Percentiles rank a stretch among this genome's conserved stretches.
These are phyloP conservation scores for Simplicillium aogashimaense DNA, from an alignment of 2,329 filamentous ascomycete genomes.

Conservation along the genomic window DNA sequence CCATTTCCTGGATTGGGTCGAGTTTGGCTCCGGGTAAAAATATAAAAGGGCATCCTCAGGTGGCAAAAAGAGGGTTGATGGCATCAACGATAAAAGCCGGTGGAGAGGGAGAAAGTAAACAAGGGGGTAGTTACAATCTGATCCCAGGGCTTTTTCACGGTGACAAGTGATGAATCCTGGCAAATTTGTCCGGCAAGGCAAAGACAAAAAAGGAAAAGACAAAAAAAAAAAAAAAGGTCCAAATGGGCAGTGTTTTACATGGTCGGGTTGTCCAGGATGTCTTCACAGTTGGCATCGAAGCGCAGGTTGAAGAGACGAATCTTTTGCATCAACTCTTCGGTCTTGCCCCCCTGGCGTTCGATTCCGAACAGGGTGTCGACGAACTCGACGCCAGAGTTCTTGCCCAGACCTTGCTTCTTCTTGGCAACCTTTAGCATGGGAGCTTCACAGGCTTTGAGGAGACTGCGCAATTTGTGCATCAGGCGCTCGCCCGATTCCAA, in stretches of 20 bases:
- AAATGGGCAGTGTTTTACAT: constrained; percentile 25
- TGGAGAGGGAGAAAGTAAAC: too few species aligned
- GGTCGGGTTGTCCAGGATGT: constrained; percentile 60
- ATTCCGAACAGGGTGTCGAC: constrained; percentile 92
- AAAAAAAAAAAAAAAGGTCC: not conserved
- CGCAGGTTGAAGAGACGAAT: constrained; percentile 85
- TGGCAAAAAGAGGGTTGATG: too few species aligned
- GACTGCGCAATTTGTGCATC: constrained; percentile 71
- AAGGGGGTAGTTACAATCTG: not conserved
- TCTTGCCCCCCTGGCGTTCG: constrained; percentile 80
- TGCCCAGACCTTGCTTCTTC: constrained; percentile 66
- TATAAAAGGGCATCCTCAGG: too few species aligned
- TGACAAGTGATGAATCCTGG: too few species aligned
- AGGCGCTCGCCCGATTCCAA: constrained; percentile 80
- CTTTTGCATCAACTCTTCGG: constrained; percentile 85
- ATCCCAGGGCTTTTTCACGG: not conserved
- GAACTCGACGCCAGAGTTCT: constrained; percentile 88
- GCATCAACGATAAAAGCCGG: too few species aligned
- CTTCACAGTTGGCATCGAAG: constrained; percentile 93
- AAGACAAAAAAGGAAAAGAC: not conserved
- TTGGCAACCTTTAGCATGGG: constrained; percentile 91
- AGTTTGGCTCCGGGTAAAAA: too few species aligned
- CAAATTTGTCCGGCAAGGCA: not conserved
- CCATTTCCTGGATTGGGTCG: not conserved
- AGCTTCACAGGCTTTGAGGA: constrained; percentile 84